A percentile compares a stretch with the other conserved stretches of the same genome.
These are phyloP conservation scores for Suillus hirtellus DNA, from an alignment of 768 basidiomycete genomes.

Conservation along the genomic window DNA sequence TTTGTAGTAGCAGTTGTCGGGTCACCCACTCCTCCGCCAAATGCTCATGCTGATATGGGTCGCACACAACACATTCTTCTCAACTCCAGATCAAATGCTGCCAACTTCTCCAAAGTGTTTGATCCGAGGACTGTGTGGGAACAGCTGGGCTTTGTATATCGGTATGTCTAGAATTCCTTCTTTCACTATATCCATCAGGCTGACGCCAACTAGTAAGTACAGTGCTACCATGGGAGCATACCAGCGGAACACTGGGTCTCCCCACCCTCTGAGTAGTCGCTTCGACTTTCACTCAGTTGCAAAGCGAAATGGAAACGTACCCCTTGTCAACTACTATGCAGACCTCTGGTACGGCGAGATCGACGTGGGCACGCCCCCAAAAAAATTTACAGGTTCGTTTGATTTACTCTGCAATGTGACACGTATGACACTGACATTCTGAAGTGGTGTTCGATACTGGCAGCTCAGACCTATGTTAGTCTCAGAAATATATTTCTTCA, in stretches of 20 bases:
- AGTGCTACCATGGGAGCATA: conserved; percentile 41
- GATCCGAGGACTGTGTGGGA: background rate
- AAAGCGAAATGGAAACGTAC: conserved; percentile 23
- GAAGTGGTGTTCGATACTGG: conserved; percentile 52
- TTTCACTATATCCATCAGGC: background rate
- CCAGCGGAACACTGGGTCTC: conserved; percentile 41
- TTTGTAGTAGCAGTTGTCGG: background rate
- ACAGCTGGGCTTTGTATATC: background rate
- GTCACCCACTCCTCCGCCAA: background rate
- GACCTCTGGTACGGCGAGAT: conserved; percentile 6
- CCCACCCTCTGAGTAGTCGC: conserved; percentile 29
- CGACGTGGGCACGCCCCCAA: conserved; percentile 48
- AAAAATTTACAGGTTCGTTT: conserved; percentile 36
- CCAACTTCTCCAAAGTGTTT: background rate
- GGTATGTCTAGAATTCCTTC: background rate
- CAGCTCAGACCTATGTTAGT: conserved; percentile 43
- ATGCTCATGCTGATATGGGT: background rate
- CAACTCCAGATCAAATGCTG: background rate
- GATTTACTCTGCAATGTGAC: background rate
- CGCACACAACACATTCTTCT: background rate
- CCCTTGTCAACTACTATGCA: conserved; percentile 32
- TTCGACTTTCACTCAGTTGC: background rate
- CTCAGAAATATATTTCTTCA: too few species aligned
- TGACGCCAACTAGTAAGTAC: conserved; percentile 38
- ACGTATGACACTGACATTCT: background rate